Conservation (phyloP, 2,329 filamentous ascomycete species). For the Paracorniculantispora psalliotae region DNA sequence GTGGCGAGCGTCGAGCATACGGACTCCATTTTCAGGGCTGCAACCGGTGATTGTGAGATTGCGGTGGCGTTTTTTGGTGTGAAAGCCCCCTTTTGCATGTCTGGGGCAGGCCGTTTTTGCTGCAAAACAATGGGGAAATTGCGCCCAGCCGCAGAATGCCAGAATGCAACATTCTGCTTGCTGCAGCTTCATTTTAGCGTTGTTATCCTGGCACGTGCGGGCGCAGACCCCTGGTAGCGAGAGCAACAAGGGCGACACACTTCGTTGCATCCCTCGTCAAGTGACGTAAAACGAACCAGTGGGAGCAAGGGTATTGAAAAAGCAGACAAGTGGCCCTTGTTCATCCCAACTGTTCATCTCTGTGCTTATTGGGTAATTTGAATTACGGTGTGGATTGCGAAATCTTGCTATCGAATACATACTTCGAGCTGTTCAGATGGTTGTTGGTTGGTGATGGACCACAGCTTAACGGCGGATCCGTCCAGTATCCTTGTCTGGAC, state of each 20-base stretch:
- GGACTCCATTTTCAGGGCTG: not conserved
- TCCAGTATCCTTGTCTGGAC: conserved; percentile 2
- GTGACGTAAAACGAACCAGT: not conserved
- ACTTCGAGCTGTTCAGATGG: not conserved
- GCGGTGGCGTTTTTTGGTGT: not conserved
- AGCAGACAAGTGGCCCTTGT: not conserved
- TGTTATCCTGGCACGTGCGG: not conserved
- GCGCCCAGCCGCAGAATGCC: not conserved
- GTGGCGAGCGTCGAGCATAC: no score
- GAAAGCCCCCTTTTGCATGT: not conserved
- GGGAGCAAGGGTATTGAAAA: not conserved
- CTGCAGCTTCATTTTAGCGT: not conserved
- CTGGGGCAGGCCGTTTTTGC: not conserved
- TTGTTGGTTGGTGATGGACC: conserved; percentile 4
- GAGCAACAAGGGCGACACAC: not conserved
- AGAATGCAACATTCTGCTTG: not conserved
- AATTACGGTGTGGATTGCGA: not conserved
- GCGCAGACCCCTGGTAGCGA: not conserved
- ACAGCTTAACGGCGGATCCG: conserved; percentile 9
- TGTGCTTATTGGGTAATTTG: no score
- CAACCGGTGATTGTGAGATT: not conserved
- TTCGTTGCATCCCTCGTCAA: not conserved
- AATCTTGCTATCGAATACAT: not conserved
- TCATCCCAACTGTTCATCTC: not conserved
- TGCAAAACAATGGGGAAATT: not conserved